Conservation (phyloP, 1,284 basidiomycete species). For the Porodaedalea pini region DNA sequence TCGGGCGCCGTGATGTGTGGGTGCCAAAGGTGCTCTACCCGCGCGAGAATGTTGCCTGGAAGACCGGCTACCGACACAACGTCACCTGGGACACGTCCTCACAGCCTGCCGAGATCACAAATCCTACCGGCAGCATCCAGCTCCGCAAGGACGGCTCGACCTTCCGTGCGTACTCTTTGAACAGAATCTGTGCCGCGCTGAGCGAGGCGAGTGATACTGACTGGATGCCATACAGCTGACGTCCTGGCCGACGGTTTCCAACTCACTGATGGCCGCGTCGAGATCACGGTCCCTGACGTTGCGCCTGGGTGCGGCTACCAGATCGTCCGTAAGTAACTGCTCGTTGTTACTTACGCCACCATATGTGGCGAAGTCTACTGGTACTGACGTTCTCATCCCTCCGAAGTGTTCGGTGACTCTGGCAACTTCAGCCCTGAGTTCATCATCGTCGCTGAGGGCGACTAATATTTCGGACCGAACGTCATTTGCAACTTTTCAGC, state of each 20-base stretch:
- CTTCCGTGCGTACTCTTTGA: slow-evolving; percentile 36
- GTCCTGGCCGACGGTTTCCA: slow-evolving; percentile 39
- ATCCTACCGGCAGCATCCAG: slow-evolving; percentile 36
- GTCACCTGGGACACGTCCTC: slow-evolving; percentile 46
- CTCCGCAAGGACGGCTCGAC: slow-evolving; percentile 22
- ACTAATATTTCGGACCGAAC: not conserved
- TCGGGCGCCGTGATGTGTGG: slow-evolving; percentile 43
- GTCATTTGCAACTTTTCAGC: too few species aligned
- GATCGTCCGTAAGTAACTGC: slow-evolving; percentile 39
- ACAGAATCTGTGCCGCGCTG: too few species aligned
- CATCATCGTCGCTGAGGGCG: slow-evolving; percentile 31
- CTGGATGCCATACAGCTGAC: slow-evolving; percentile 20
- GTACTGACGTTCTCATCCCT: slow-evolving; percentile 8
- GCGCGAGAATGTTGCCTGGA: slow-evolving; percentile 37
- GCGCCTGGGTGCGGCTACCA: slow-evolving; percentile 32
- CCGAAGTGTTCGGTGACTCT: slow-evolving; percentile 48
- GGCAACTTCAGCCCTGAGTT: slow-evolving; percentile 43
- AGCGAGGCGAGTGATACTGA: too few species aligned
- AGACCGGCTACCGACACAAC: slow-evolving; percentile 36
- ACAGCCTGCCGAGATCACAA: slow-evolving; percentile 45
- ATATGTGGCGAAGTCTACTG: not conserved
- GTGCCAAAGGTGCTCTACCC: slow-evolving; percentile 42
- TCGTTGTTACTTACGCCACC: not conserved
- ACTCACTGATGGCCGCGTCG: slow-evolving; percentile 36
- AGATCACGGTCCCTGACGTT: slow-evolving; percentile 39